phyloP scores from a whole-genome alignment of 441 rosid species.

The Viola pubescens region DNA sequence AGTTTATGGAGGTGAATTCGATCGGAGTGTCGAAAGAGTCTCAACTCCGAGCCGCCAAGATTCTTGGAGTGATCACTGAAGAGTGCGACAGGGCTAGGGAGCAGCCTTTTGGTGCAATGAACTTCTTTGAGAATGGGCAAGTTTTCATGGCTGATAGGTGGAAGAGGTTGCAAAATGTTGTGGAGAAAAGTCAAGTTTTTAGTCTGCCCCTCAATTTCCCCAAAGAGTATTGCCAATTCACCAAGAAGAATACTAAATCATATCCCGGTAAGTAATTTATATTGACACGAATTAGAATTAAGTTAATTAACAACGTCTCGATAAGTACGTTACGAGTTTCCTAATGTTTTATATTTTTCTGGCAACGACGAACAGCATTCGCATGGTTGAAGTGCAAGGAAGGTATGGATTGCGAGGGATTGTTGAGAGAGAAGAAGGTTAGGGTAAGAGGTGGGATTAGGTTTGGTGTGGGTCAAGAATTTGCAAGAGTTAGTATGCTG shows the following conservation, averaged over 20 bases:
- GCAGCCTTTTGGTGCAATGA: slow-evolving; percentile 19
- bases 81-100: slow-evolving; percentile 20
- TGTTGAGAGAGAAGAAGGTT: slow-evolving; percentile 43
- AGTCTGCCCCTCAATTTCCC: slow-evolving; percentile 42
- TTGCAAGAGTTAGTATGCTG: slow-evolving; percentile 63
- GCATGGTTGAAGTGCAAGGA: slow-evolving; percentile 74
- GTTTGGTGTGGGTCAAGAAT: slow-evolving; percentile 44
- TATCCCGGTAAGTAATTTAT: slow-evolving; percentile 36
- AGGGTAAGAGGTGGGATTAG: slow-evolving; percentile 44
- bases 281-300: background rate
- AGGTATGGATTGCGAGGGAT: slow-evolving; percentile 32
- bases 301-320: background rate
- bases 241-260: slow-evolving; percentile 27
- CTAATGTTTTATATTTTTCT: background rate
- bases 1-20: slow-evolving; percentile 42
- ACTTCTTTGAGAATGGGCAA: slow-evolving; percentile 48
- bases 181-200: slow-evolving; percentile 34
- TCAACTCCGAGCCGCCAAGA: slow-evolving; percentile 69
- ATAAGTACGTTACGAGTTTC: no score
- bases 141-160: slow-evolving; percentile 51
- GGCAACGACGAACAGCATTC: slow-evolving; percentile 36
- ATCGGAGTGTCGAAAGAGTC: slow-evolving; percentile 84
- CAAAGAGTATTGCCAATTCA: slow-evolving; percentile 46
- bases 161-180: slow-evolving; percentile 44
- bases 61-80: slow-evolving; percentile 41